Conservation (phyloP, 371 early-diverging fungal genomes). For the Syncephalastrum racemosum region DNA sequence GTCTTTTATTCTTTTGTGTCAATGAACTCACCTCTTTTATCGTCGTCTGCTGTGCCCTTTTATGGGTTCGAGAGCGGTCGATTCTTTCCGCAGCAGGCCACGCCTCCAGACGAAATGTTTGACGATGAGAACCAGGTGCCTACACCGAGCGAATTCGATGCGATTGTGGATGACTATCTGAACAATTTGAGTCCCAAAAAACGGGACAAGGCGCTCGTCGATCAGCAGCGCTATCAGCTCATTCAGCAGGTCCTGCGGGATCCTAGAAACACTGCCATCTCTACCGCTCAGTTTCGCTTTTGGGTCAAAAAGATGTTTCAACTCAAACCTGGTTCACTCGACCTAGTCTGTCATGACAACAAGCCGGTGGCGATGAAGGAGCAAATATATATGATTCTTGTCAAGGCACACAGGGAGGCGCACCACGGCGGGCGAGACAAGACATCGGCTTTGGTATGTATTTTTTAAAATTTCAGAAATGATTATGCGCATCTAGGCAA, state of each 20-base stretch:
- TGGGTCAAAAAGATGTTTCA: conserved; percentile 72
- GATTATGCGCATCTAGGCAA: no score
- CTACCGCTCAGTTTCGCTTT: conserved; percentile 67
- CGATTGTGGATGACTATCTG: conserved; percentile 50
- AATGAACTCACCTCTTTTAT: conserved; percentile 13
- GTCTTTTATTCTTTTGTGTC: not conserved
- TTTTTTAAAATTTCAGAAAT: not conserved
- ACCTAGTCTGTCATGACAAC: conserved; percentile 54
- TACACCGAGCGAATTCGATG: conserved; percentile 30
- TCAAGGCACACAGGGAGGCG: conserved; percentile 57
- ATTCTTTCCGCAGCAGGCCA: no score
- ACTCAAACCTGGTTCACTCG: conserved; percentile 33
- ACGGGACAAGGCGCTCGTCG: conserved; percentile 60
- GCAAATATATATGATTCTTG: conserved; percentile 54
- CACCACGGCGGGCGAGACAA: conserved; percentile 68
- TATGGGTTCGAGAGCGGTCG: conserved; percentile 13
- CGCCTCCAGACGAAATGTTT: no score
- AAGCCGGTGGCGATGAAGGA: conserved; percentile 64
- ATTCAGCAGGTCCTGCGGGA: conserved; percentile 59
- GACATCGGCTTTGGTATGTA: conserved; percentile 60
- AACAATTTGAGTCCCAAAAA: conserved; percentile 57
- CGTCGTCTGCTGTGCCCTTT: conserved; percentile 5
- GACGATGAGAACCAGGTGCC: not conserved
- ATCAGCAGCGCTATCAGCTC: conserved; percentile 50
- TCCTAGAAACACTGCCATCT: conserved; percentile 61